Evolutionary conservation across 2,329 filamentous ascomycete species (phyloP).

Genomic region (Cercospora janseana): DNA sequence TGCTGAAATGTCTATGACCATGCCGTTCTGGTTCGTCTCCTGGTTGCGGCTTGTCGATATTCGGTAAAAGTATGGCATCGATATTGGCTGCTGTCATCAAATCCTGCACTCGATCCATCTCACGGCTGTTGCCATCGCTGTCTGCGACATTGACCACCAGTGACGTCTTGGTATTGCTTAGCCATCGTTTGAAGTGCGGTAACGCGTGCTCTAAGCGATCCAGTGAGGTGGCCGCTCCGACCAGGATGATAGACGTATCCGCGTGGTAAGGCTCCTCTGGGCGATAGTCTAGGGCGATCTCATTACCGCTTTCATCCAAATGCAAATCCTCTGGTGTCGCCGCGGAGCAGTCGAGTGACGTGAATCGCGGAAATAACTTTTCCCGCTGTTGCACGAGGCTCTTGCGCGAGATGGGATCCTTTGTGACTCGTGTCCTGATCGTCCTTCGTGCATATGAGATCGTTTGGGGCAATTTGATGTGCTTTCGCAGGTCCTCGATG

Average conservation of each 20-base stretch:
- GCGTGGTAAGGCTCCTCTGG: neutral
- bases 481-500: neutral
- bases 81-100: neutral
- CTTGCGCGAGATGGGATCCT: neutral
- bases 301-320: neutral
- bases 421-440: neutral
- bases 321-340: neutral
- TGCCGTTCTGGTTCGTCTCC: constrained; percentile 1
- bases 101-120: neutral
- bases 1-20: constrained; percentile 7
- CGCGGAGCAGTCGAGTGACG: neutral
- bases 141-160: constrained; percentile 6
- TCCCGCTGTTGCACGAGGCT: neutral
- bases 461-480: neutral
- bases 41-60: neutral
- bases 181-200: constrained; percentile 6
- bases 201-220: neutral
- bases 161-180: constrained; percentile 1
- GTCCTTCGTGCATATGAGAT: neutral
- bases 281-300: neutral
- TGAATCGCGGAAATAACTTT: neutral
- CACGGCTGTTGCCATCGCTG: neutral
- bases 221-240: constrained; percentile 9
- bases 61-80: constrained; percentile 1
- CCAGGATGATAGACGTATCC: neutral